These are phyloP conservation scores for Dendrobium huoshanense DNA, from an alignment of 106 monocot genomes.

Conservation along the genomic window DNA sequence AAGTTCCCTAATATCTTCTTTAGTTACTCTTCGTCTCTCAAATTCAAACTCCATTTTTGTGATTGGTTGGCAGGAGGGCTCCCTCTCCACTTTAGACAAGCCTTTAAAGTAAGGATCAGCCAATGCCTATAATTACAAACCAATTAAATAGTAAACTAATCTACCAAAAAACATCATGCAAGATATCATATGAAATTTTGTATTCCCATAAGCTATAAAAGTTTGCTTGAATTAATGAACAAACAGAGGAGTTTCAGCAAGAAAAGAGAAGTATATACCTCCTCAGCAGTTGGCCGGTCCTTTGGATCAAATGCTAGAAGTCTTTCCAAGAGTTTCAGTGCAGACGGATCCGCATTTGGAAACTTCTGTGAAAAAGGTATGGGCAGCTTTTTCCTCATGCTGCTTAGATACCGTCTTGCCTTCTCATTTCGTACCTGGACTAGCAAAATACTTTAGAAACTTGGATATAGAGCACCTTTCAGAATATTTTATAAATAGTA, in stretches of 20 bases:
- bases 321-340: slow-evolving; percentile 66
- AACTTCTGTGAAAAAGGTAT: slow-evolving; percentile 73
- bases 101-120: slow-evolving; percentile 89
- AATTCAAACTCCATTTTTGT: slow-evolving; percentile 96
- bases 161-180: not conserved
- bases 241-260: not conserved
- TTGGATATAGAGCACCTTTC: slow-evolving; percentile 1
- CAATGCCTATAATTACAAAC: slow-evolving; percentile 45
- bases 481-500: not conserved
- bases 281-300: slow-evolving; percentile 80
- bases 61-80: slow-evolving; percentile 82
- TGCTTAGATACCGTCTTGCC: slow-evolving; percentile 72
- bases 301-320: slow-evolving; percentile 92
- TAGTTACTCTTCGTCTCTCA: slow-evolving; percentile 71
- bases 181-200: not conserved
- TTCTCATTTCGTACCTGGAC: slow-evolving; percentile 84
- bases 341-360: slow-evolving; percentile 80
- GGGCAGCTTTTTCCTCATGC: slow-evolving; percentile 75
- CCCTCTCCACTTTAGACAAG: slow-evolving; percentile 74
- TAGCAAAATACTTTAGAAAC: not conserved
- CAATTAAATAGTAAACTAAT: not conserved
- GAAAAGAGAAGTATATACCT: slow-evolving; percentile 26
- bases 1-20: slow-evolving; percentile 81
- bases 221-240: not conserved
- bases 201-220: not conserved